A percentile compares a stretch with the other conserved stretches of the same genome.
These are phyloP conservation scores for Ilyonectria destructans DNA, from an alignment of 2,329 filamentous ascomycete species.

Conservation along the genomic window DNA sequence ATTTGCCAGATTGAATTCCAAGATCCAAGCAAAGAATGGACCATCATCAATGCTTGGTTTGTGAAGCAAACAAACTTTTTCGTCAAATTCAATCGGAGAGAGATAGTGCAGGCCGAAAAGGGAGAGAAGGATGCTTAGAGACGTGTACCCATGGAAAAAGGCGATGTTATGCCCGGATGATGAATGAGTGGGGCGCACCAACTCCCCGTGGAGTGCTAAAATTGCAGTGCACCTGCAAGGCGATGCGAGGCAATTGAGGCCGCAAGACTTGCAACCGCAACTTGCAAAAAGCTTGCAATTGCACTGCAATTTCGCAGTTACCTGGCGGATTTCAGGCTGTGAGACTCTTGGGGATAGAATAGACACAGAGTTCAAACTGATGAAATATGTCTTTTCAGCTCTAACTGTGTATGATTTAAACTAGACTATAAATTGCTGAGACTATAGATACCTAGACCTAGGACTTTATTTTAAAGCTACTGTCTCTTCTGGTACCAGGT, in stretches of 20 bases:
- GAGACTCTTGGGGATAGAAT: not conserved
- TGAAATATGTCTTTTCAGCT: not conserved
- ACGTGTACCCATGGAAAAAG: not conserved
- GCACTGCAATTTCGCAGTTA: not conserved
- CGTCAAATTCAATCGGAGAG: slow-evolving; percentile 61
- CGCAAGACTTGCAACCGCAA: no score
- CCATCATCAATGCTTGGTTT: slow-evolving; percentile 75
- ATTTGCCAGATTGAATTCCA: slow-evolving; percentile 66
- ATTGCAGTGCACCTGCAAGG: no score
- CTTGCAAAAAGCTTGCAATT: no score
- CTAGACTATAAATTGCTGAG: not conserved
- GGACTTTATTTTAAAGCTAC: no score
- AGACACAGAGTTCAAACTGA: not conserved
- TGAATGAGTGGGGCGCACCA: no score
- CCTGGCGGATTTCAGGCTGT: not conserved
- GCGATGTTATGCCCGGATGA: no score
- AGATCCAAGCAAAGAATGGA: slow-evolving; percentile 71
- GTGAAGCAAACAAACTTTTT: slow-evolving; percentile 73
- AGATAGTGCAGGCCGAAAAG: slow-evolving; percentile 58
- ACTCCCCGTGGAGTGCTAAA: no score
- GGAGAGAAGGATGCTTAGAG: slow-evolving; percentile 27
- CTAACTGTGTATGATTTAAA: not conserved
- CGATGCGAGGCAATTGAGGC: no score
- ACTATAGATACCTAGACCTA: no score
- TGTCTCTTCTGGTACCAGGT: no score